These are phyloP conservation scores for Colletotrichum truncatum DNA, from an alignment of 2,329 filamentous ascomycete genomes.

Conservation along the genomic window DNA sequence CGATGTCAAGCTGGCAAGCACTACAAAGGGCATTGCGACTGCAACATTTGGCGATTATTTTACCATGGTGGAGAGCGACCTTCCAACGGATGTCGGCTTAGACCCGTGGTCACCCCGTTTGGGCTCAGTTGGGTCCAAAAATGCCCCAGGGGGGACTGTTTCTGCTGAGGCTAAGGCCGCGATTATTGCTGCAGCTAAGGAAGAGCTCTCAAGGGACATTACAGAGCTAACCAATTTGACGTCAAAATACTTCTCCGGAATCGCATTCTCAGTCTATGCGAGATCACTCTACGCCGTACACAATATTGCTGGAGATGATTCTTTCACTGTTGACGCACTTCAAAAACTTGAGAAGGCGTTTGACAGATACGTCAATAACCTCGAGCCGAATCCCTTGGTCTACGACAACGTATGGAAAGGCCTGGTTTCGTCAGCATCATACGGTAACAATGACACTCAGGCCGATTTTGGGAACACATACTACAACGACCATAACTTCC, in stretches of 20 bases:
- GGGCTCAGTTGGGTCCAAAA: slow-evolving; percentile 68
- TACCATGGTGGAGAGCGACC: slow-evolving; percentile 72
- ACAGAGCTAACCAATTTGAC: slow-evolving; percentile 70
- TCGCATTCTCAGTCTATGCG: slow-evolving; percentile 75
- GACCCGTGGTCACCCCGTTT: slow-evolving; percentile 23
- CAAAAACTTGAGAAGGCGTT: slow-evolving; percentile 67
- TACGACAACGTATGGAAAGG: slow-evolving; percentile 75
- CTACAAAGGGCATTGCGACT: slow-evolving; percentile 80
- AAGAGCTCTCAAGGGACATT: slow-evolving; percentile 76
- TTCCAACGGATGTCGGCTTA: slow-evolving; percentile 76
- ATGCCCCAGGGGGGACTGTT: slow-evolving; percentile 48
- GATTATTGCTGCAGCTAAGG: slow-evolving; percentile 64
- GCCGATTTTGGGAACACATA: slow-evolving; percentile 83
- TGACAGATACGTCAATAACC: slow-evolving; percentile 66
- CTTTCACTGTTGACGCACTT: slow-evolving; percentile 61
- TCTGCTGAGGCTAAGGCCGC: slow-evolving; percentile 56
- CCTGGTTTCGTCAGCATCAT: slow-evolving; percentile 74
- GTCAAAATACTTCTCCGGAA: slow-evolving; percentile 87
- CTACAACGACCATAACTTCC: slow-evolving; percentile 73
- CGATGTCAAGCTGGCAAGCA: slow-evolving; percentile 71
- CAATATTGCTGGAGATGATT: slow-evolving; percentile 63
- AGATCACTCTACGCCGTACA: slow-evolving; percentile 67
- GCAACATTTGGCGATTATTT: slow-evolving; percentile 74
- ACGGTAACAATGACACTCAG: slow-evolving; percentile 67
- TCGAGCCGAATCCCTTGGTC: slow-evolving; percentile 64